A percentile compares a stretch with the other conserved stretches of the same genome.
Conservation (phyloP, 2,329 filamentous ascomycete species). For the Boeremia exigua region DNA sequence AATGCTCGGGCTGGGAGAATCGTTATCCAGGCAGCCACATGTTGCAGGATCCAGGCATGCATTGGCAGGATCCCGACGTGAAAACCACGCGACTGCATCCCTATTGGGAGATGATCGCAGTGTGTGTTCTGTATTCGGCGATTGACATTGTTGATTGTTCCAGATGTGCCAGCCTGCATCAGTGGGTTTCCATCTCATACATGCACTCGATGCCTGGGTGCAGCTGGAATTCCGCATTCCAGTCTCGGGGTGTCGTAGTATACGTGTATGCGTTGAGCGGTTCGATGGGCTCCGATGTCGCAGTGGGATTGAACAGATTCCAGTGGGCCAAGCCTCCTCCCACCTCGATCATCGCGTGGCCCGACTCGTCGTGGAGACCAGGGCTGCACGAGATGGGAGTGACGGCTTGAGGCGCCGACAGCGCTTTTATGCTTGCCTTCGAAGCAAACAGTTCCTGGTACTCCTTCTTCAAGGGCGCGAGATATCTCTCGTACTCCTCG, state of each 20-base stretch:
- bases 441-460: slow-evolving; percentile 41
- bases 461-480: slow-evolving; percentile 41
- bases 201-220: slow-evolving; percentile 11
- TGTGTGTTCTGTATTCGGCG: neutral
- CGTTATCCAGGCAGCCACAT: neutral
- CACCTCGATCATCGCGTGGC: slow-evolving; percentile 20
- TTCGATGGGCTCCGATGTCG: slow-evolving; percentile 29
- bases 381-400: slow-evolving; percentile 2
- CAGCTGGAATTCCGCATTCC: slow-evolving; percentile 43
- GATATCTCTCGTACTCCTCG: slow-evolving; percentile 43
- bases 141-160: neutral
- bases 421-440: slow-evolving; percentile 28
- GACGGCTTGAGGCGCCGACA: slow-evolving; percentile 14
- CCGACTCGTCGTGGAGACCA: neutral
- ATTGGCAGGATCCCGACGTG: no score
- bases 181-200: slow-evolving; percentile 7
- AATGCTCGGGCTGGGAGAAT: neutral
- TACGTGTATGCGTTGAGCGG: slow-evolving; percentile 27
- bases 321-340: slow-evolving; percentile 41
- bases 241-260: slow-evolving; percentile 37
- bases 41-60: no score
- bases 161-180: neutral
- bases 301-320: slow-evolving; percentile 40
- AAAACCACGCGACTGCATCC: no score
- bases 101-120: no score